Percentiles rank a stretch among this genome's conserved stretches.
These are phyloP conservation scores for Stachybotrys chlorohalonatus DNA, from an alignment of 2,329 filamentous ascomycete genomes.

Conservation along the genomic window DNA sequence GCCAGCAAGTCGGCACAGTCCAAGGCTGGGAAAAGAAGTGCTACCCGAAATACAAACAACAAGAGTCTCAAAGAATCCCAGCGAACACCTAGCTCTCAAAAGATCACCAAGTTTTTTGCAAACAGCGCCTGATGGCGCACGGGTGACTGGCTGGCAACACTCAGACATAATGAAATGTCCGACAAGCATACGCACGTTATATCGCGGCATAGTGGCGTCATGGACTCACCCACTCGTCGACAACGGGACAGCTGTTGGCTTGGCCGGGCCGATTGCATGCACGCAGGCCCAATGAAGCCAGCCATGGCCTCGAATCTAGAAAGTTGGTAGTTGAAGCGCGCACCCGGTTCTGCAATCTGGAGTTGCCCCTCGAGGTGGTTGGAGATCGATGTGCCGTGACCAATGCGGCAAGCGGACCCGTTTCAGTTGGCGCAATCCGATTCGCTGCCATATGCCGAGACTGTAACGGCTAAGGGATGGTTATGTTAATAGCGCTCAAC, in stretches of 20 bases:
- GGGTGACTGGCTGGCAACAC: too few species aligned
- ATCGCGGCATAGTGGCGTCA: background rate
- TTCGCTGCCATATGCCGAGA: background rate
- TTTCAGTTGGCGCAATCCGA: background rate
- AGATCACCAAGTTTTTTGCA: slow-evolving; percentile 83
- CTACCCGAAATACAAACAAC: slow-evolving; percentile 27
- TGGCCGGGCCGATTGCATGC: background rate
- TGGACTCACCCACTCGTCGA: background rate
- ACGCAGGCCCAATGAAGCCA: background rate
- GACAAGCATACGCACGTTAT: background rate
- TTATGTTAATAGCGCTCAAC: too few species aligned
- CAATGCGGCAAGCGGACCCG: background rate
- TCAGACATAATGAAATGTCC: too few species aligned
- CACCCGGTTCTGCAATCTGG: background rate
- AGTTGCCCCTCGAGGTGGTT: background rate
- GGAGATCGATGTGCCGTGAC: background rate
- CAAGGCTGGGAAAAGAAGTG: slow-evolving; percentile 23
- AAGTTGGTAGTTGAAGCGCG: too few species aligned
- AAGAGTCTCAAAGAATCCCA: slow-evolving; percentile 62
- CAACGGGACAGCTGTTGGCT: background rate
- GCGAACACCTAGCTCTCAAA: slow-evolving; percentile 25
- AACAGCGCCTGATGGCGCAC: slow-evolving; percentile 31
- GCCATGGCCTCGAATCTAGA: too few species aligned
- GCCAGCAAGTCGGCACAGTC: slow-evolving; percentile 4
- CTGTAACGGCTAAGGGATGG: background rate